Evolutionary conservation across 768 basidiomycete species (phyloP).

Genomic region (Phanerodontia chrysosporium): DNA sequence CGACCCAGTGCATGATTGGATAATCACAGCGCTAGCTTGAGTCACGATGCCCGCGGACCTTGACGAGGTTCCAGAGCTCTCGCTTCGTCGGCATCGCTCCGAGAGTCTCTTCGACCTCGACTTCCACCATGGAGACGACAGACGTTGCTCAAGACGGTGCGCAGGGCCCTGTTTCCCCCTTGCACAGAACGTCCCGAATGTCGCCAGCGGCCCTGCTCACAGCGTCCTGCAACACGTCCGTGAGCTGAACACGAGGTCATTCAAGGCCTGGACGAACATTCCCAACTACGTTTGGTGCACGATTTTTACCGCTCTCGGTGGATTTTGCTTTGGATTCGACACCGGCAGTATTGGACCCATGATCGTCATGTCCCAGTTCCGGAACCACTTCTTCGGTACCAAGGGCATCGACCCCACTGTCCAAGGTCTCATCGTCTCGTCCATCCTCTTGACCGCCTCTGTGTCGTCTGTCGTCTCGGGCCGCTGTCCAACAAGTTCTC

Average conservation of each 20-base stretch:
- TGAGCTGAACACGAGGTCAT: background rate
- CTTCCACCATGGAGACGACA: background rate
- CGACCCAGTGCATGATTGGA: background rate
- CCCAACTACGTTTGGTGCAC: conserved; percentile 28
- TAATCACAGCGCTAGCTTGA: background rate
- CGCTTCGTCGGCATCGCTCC: background rate
- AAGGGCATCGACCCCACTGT: conserved; percentile 31
- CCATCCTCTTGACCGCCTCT: conserved; percentile 39
- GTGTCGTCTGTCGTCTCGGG: conserved; percentile 38
- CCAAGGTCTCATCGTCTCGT: conserved; percentile 41
- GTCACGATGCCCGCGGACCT: background rate
- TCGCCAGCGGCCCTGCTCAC: background rate
- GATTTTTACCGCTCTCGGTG: conserved; percentile 28
- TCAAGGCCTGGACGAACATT: background rate
- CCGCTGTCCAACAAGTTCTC: conserved; percentile 42
- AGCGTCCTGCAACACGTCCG: background rate
- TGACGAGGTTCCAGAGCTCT: background rate
- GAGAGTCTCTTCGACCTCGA: background rate
- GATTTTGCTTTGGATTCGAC: conserved; percentile 33
- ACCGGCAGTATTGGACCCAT: conserved; percentile 40
- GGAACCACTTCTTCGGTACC: conserved; percentile 26
- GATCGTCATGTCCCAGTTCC: conserved; percentile 44
- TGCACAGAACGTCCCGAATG: background rate
- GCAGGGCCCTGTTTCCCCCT: background rate
- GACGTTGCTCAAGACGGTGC: background rate